A percentile compares a stretch with the other conserved stretches of the same genome.
These are phyloP conservation scores for Dictyostelium capitatum DNA, from an alignment of 78 protist genomes.

Conservation along the genomic window DNA sequence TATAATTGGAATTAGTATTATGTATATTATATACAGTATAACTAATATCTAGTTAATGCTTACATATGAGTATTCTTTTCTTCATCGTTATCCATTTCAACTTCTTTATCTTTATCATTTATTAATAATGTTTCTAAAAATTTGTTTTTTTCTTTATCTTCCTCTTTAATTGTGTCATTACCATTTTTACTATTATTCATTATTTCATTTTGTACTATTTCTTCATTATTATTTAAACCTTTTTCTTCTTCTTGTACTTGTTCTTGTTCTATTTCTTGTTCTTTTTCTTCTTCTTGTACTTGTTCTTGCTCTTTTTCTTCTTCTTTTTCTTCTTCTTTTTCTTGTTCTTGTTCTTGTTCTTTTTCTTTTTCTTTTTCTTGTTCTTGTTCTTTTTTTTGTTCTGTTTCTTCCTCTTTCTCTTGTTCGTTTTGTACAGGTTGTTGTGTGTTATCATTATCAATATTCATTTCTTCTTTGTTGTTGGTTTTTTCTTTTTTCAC, in stretches of 20 bases:
- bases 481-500: not conserved
- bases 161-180: not conserved
- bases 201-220: not conserved
- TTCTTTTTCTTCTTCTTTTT: not conserved
- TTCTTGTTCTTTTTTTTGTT: not conserved
- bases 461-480: not conserved
- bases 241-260: not conserved
- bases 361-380: not conserved
- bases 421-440: not conserved
- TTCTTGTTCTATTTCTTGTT: not conserved
- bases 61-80: not conserved
- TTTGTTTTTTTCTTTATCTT: slow-evolving; percentile 17
- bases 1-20: not conserved
- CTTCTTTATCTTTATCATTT: slow-evolving; percentile 10
- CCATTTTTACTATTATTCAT: not conserved
- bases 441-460: not conserved
- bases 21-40: not conserved
- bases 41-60: not conserved
- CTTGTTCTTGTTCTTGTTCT: not conserved
- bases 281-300: not conserved
- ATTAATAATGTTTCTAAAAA: slow-evolving; percentile 2
- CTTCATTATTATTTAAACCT: not conserved
- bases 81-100: slow-evolving; percentile 18
- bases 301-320: not conserved
- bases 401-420: not conserved